Conservation (phyloP, 768 basidiomycete genomes). For the Boletus sp. region DNA sequence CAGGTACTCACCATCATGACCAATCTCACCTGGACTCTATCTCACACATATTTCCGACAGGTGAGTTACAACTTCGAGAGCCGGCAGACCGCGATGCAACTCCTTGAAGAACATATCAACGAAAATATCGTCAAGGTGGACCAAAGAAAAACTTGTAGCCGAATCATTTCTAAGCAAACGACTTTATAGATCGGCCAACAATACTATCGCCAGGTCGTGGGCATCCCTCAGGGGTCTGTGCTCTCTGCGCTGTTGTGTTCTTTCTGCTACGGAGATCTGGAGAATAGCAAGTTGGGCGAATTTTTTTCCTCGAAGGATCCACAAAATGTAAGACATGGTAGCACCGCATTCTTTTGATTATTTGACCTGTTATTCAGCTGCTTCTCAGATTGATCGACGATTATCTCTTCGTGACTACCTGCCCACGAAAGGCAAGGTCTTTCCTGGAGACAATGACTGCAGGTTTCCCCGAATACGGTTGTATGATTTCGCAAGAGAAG, state of each 20-base stretch:
- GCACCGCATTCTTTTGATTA: not conserved
- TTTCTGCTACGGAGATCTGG: constrained; percentile 93
- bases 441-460: constrained; percentile 78
- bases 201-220: constrained; percentile 86
- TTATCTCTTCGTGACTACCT: constrained; percentile 85
- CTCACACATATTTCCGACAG: constrained; percentile 23
- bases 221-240: constrained; percentile 97
- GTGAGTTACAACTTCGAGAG: constrained; percentile 53
- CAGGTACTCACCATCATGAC: constrained; percentile 45
- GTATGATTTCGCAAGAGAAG: constrained; percentile 85
- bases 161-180: not conserved
- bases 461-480: constrained; percentile 94
- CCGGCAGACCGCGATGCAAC: constrained; percentile 59
- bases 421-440: constrained; percentile 49
- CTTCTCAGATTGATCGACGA: constrained; percentile 91
- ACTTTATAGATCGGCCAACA: constrained; percentile 65
- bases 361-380: constrained; percentile 42
- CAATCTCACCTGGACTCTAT: not conserved
- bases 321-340: constrained; percentile 52
- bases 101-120: constrained; percentile 87
- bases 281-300: constrained; percentile 44
- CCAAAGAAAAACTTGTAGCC: not conserved
- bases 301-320: constrained; percentile 53
- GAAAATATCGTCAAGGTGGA: constrained; percentile 88
- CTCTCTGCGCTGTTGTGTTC: constrained; percentile 92